A percentile compares a stretch with the other conserved stretches of the same genome.
These are phyloP conservation scores for Heritiera fomes DNA, from an alignment of 345 rosid species.

Conservation along the genomic window DNA sequence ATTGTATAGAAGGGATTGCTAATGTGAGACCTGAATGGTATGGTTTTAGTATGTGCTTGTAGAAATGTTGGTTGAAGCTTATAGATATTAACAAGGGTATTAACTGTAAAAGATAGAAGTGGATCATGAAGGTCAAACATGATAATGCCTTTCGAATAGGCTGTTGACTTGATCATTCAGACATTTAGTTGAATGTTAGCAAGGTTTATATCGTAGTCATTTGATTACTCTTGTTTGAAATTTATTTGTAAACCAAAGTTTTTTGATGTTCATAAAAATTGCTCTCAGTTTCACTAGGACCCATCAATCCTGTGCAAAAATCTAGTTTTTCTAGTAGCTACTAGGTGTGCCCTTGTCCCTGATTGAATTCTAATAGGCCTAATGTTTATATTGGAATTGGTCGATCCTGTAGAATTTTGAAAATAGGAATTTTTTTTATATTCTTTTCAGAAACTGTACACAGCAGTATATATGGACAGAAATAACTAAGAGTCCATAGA, in stretches of 20 bases:
- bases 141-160: background rate
- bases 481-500: too few relatives aligned
- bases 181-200: background rate
- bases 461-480: too few relatives aligned
- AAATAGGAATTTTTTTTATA: too few relatives aligned
- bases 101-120: background rate
- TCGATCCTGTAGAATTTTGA: too few relatives aligned
- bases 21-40: background rate
- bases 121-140: background rate
- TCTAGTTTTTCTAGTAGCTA: background rate
- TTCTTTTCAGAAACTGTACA: too few relatives aligned
- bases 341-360: background rate
- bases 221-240: background rate
- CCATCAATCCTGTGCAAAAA: background rate
- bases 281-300: background rate
- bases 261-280: background rate
- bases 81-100: background rate
- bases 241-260: background rate
- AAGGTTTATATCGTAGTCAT: background rate
- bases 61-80: conserved; percentile 7
- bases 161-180: background rate
- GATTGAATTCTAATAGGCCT: background rate
- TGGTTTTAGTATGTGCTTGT: background rate
- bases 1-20: background rate
- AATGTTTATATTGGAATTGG: background rate